phyloP scores from a whole-genome alignment of 2,329 filamentous ascomycete genomes.

The Blumeria graminis region DNA sequence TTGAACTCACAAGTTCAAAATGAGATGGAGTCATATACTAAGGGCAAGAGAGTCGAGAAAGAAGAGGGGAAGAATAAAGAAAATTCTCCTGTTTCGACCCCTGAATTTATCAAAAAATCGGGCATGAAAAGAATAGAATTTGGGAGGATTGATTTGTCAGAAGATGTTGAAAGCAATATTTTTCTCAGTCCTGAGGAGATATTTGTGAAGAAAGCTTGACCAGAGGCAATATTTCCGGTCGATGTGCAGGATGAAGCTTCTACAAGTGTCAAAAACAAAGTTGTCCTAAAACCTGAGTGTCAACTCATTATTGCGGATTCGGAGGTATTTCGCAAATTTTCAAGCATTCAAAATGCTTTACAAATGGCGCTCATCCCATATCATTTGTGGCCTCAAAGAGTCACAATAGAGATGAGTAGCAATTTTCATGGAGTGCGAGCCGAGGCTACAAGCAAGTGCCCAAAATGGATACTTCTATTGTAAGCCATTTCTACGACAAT shows the following conservation, averaged over 20 bases:
- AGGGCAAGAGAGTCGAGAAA: neutral
- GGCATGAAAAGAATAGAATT: neutral
- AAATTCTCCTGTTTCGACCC: neutral
- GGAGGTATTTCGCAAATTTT: neutral
- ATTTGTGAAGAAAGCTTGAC: neutral
- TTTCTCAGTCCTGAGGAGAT: neutral
- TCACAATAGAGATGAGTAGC: neutral
- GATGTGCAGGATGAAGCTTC: neutral
- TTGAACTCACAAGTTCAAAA: neutral
- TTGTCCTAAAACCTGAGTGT: neutral
- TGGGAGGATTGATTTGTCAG: neutral
- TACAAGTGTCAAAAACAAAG: neutral
- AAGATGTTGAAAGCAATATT: neutral
- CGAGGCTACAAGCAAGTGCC: neutral
- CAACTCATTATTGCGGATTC: neutral
- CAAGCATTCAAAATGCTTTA: neutral
- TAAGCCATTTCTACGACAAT: neutral
- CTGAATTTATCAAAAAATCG: neutral
- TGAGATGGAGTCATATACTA: neutral
- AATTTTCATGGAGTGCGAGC: neutral
- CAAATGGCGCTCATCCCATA: neutral
- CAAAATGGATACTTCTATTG: neutral
- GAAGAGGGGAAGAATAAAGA: neutral
- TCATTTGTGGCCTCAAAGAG: neutral
- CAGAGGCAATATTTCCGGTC: neutral